phyloP scores from a whole-genome alignment of 768 basidiomycete species.

The Pleurotus salmoneostramineus region DNA sequence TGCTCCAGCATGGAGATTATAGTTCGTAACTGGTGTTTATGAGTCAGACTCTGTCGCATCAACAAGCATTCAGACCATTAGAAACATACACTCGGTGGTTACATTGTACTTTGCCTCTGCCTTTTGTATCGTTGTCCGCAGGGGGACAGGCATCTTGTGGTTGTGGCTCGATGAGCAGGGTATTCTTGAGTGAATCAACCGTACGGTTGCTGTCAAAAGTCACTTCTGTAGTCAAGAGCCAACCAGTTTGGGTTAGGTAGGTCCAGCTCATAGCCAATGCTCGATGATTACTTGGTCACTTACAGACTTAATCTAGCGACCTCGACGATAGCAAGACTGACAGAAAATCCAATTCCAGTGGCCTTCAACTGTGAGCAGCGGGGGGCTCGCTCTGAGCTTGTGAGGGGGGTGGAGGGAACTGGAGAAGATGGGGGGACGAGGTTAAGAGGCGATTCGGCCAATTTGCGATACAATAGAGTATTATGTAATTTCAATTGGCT shows the following conservation, averaged over 20 bases:
- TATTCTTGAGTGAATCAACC: slow-evolving; percentile 10
- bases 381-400: not conserved
- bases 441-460: not conserved
- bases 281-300: not conserved
- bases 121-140: slow-evolving; percentile 42
- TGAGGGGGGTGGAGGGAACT: not conserved
- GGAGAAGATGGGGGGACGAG: not conserved
- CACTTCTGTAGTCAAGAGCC: slow-evolving; percentile 7
- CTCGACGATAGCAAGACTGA: not conserved
- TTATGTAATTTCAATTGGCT: not conserved
- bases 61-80: not conserved
- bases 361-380: not conserved
- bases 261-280: not conserved
- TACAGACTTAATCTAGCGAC: not conserved
- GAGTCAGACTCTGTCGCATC: slow-evolving; percentile 10
- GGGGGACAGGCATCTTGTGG: slow-evolving; percentile 41
- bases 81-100: slow-evolving; percentile 48
- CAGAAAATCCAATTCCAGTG: not conserved
- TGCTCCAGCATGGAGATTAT: slow-evolving; percentile 75
- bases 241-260: not conserved
- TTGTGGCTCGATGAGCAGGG: slow-evolving; percentile 17
- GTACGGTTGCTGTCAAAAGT: slow-evolving; percentile 16
- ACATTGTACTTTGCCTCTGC: slow-evolving; percentile 57
- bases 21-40: slow-evolving; percentile 55
- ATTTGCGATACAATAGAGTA: not conserved